Conservation (phyloP, 306 rosid species). For the Castanea sativa region DNA sequence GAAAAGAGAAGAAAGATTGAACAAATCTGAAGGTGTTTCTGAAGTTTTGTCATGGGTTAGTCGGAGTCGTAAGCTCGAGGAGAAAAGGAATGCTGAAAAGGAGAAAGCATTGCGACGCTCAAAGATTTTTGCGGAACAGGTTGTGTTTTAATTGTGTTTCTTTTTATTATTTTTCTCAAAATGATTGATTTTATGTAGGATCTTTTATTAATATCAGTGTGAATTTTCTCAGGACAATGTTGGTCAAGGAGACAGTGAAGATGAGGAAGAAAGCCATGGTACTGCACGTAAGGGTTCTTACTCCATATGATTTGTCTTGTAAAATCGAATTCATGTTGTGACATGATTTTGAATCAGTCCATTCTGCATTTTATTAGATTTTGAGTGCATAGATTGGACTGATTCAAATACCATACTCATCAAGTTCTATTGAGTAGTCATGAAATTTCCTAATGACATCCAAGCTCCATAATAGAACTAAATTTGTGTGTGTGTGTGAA, state of each 20-base stretch:
- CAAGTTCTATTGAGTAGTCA: background rate
- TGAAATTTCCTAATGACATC: conserved; percentile 1
- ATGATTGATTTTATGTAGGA: conserved; percentile 3
- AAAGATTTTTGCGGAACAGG: conserved; percentile 92
- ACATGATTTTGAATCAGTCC: background rate
- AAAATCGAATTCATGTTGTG: background rate
- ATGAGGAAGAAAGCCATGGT: conserved; percentile 50
- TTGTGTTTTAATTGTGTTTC: conserved; percentile 2
- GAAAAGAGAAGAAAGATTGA: conserved; percentile 76
- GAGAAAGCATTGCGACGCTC: conserved; percentile 78
- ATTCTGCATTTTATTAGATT: background rate
- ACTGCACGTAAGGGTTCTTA: conserved; percentile 42
- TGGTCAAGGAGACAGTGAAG: conserved; percentile 77
- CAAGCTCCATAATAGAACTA: background rate
- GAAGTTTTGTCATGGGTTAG: conserved; percentile 81
- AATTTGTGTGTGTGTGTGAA: background rate
- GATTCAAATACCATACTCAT: background rate
- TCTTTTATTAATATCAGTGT: conserved; percentile 14
- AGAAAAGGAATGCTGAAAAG: conserved; percentile 53
- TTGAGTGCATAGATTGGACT: background rate
- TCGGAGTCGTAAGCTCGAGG: conserved; percentile 77
- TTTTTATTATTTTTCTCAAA: conserved; percentile 8
- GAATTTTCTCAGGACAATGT: conserved; percentile 69
- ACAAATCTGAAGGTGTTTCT: conserved; percentile 58
- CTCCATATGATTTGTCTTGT: background rate